Percentiles rank a stretch among this genome's conserved stretches.
Conservation (phyloP, 805 yeast genomes). For the Saccharomycopsis olivae region DNA sequence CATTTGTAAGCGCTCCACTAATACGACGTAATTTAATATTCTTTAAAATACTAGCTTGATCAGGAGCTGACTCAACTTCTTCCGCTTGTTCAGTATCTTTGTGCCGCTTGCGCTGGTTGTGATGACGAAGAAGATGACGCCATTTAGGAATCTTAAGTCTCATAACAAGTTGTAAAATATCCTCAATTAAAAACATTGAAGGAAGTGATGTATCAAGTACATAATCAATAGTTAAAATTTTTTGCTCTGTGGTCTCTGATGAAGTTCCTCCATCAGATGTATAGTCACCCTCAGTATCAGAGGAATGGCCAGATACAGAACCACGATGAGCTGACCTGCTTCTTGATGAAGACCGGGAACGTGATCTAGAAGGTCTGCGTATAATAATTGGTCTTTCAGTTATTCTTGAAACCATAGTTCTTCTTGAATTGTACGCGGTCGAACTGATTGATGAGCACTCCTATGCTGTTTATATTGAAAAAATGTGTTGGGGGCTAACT, state of each 20-base stretch:
- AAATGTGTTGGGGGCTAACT: too few species aligned
- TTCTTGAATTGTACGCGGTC: too few species aligned
- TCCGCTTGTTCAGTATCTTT: too few species aligned
- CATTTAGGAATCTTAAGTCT: constrained; percentile 66
- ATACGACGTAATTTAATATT: constrained; percentile 55
- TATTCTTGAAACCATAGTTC: constrained; percentile 13
- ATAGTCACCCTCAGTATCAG: neutral
- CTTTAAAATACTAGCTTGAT: neutral
- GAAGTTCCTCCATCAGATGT: too few species aligned
- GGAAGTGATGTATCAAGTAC: constrained; percentile 71
- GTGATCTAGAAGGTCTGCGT: constrained; percentile 20
- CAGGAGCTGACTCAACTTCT: neutral
- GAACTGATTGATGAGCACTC: too few species aligned
- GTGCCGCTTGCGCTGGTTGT: too few species aligned
- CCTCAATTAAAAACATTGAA: constrained; percentile 74
- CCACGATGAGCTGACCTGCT: constrained; percentile 25
- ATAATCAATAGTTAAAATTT: constrained; percentile 42
- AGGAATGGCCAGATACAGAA: constrained; percentile 23
- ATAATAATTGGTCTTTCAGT: constrained; percentile 14
- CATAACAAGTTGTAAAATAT: constrained; percentile 47
- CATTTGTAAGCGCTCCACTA: constrained; percentile 89
- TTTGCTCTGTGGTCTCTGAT: constrained; percentile 12
- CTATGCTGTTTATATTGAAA: too few species aligned
- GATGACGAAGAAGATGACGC: constrained; percentile 60
- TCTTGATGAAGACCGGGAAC: constrained; percentile 31